phyloP scores from a whole-genome alignment of 1,139 yeast genomes.

The Meyerozyma smithsonii region DNA sequence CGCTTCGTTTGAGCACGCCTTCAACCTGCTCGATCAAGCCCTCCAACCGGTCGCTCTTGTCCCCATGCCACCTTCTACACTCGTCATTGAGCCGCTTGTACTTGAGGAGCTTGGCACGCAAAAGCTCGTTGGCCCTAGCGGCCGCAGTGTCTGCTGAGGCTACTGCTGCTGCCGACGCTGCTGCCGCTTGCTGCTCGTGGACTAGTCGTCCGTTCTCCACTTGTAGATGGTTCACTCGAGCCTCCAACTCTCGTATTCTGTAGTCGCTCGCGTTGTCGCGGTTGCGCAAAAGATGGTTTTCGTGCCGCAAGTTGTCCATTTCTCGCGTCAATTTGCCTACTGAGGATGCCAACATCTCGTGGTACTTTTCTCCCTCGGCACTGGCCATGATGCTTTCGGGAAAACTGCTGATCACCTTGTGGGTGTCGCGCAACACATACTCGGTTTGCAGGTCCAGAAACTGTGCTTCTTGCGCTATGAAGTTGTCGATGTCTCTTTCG shows the following conservation, averaged over 20 bases:
- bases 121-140: constrained; percentile 23
- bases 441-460: constrained; percentile 16
- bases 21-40: not conserved
- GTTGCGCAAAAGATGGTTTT: constrained; percentile 6
- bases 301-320: constrained; percentile 17
- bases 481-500: constrained; percentile 5
- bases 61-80: constrained; percentile 7
- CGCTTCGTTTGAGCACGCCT: not conserved
- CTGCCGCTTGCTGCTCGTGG: constrained; percentile 9
- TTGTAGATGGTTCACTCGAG: constrained; percentile 3
- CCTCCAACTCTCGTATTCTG: constrained; percentile 3
- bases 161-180: not conserved
- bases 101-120: constrained; percentile 31
- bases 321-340: constrained; percentile 19
- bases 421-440: constrained; percentile 26
- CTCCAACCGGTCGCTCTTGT: not conserved
- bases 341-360: constrained; percentile 18
- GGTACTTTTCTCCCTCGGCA: constrained; percentile 25
- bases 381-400: constrained; percentile 20
- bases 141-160: constrained; percentile 9
- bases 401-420: constrained; percentile 20
- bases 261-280: not conserved
- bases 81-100: constrained; percentile 29
- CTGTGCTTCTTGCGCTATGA: not conserved
- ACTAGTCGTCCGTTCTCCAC: constrained; percentile 14